Evolutionary conservation across 1,284 basidiomycete genomes (phyloP).

Genomic region (Sporisorium graminicola): DNA sequence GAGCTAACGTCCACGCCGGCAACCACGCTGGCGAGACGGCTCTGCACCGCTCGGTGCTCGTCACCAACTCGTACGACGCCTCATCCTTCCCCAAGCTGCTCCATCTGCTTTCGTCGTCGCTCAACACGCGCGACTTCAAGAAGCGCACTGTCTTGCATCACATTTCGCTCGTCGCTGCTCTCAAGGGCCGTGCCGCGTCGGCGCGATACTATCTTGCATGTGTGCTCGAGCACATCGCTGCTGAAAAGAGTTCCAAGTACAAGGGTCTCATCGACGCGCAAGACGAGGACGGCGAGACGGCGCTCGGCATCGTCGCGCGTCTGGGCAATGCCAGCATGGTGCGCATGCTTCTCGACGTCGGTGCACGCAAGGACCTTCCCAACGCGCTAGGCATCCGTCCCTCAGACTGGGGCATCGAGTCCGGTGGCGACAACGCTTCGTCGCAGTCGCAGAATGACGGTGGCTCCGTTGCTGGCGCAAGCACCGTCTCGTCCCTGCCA

Average conservation of each 20-base stretch:
- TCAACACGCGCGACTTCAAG: constrained; percentile 91
- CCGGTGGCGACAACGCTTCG: constrained; percentile 18
- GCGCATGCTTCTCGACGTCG: constrained; percentile 87
- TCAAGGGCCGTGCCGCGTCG: constrained; percentile 84
- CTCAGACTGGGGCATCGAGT: constrained; percentile 80
- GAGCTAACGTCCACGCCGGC: constrained; percentile 65
- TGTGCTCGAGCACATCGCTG: constrained; percentile 78
- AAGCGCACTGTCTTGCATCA: constrained; percentile 93
- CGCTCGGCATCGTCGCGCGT: constrained; percentile 92
- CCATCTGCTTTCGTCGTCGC: constrained; percentile 76
- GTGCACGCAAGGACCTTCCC: constrained; percentile 88
- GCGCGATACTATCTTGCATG: constrained; percentile 94
- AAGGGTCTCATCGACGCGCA: constrained; percentile 86
- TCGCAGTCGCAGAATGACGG: constrained; percentile 32
- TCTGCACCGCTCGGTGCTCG: constrained; percentile 89
- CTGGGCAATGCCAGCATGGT: constrained; percentile 92
- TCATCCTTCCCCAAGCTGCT: constrained; percentile 80
- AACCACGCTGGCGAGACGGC: constrained; percentile 96
- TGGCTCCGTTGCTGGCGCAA: constrained; percentile 19
- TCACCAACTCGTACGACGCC: constrained; percentile 86
- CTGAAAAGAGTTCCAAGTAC: constrained; percentile 68
- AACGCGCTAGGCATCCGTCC: constrained; percentile 95
- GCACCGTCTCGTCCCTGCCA: constrained; percentile 37
- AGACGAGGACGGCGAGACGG: constrained; percentile 96
- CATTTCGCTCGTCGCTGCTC: constrained; percentile 87